phyloP scores from a whole-genome alignment of 192 early-diverging fungal genomes.

The Umbelopsis sp. region DNA sequence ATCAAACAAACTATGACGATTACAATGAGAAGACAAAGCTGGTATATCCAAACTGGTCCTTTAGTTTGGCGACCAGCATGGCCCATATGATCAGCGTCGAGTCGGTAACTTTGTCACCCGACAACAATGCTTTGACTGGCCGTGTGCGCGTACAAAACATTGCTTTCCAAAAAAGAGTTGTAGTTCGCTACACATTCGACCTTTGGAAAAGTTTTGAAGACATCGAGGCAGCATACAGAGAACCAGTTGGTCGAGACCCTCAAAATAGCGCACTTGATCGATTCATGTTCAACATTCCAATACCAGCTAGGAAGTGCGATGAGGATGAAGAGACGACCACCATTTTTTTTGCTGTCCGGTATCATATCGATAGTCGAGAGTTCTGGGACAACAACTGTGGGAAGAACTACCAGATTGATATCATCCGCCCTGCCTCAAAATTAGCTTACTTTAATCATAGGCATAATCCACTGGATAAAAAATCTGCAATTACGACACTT shows the following conservation, averaged over 20 bases:
- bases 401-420: constrained; percentile 72
- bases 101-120: constrained; percentile 50
- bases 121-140: constrained; percentile 57
- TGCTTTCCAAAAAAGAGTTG: constrained; percentile 80
- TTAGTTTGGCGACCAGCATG: constrained; percentile 26
- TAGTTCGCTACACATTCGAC: constrained; percentile 76
- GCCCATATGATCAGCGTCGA: constrained; percentile 58
- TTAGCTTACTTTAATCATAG: neutral
- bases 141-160: constrained; percentile 84
- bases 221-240: constrained; percentile 59
- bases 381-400: constrained; percentile 93
- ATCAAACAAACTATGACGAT: constrained; percentile 20
- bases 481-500: neutral
- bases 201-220: constrained; percentile 75
- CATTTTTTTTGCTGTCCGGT: constrained; percentile 67
- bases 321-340: constrained; percentile 45
- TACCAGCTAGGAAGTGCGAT: constrained; percentile 27
- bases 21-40: constrained; percentile 28
- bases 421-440: constrained; percentile 1
- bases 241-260: constrained; percentile 53
- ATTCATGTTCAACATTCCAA: constrained; percentile 56
- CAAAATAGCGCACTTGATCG: constrained; percentile 56
- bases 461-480: neutral
- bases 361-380: constrained; percentile 65
- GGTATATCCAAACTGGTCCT: constrained; percentile 25